These are phyloP conservation scores for Zangia roseola DNA, from an alignment of 768 basidiomycete genomes.

Conservation along the genomic window DNA sequence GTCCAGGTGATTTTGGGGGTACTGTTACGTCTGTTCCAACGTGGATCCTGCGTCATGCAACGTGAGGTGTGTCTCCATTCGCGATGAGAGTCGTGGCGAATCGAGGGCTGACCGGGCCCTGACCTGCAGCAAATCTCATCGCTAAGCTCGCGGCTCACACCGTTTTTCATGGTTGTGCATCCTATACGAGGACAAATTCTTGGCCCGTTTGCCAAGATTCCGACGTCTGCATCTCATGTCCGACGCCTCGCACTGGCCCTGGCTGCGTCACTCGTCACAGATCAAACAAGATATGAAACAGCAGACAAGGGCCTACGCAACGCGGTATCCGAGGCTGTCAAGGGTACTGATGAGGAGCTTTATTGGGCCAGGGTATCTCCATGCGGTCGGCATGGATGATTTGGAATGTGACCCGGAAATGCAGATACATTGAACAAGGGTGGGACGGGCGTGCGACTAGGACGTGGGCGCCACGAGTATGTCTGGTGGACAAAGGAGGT, in stretches of 20 bases:
- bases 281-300: slow-evolving; percentile 11
- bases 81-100: slow-evolving; percentile 2
- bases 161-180: slow-evolving; percentile 80
- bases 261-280: slow-evolving; percentile 35
- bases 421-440: not conserved
- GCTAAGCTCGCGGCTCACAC: slow-evolving; percentile 61
- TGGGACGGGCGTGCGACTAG: not conserved
- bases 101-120: slow-evolving; percentile 11
- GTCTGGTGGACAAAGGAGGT: not conserved
- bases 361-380: slow-evolving; percentile 36
- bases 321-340: slow-evolving; percentile 28
- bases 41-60: slow-evolving; percentile 45
- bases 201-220: slow-evolving; percentile 80
- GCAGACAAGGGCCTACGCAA: slow-evolving; percentile 16
- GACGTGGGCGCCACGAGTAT: slow-evolving; percentile 2
- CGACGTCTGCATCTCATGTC: slow-evolving; percentile 35
- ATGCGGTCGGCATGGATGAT: slow-evolving; percentile 8
- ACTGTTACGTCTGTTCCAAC: slow-evolving; percentile 60
- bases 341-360: slow-evolving; percentile 24
- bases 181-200: slow-evolving; percentile 66
- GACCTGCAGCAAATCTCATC: slow-evolving; percentile 43
- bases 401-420: not conserved
- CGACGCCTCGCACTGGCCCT: slow-evolving; percentile 67
- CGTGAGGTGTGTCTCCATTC: slow-evolving; percentile 40
- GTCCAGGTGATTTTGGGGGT: too few species aligned